Base-by-base conservation (phyloP, 805 yeast genomes). In the Candida nitratophila region DNA sequence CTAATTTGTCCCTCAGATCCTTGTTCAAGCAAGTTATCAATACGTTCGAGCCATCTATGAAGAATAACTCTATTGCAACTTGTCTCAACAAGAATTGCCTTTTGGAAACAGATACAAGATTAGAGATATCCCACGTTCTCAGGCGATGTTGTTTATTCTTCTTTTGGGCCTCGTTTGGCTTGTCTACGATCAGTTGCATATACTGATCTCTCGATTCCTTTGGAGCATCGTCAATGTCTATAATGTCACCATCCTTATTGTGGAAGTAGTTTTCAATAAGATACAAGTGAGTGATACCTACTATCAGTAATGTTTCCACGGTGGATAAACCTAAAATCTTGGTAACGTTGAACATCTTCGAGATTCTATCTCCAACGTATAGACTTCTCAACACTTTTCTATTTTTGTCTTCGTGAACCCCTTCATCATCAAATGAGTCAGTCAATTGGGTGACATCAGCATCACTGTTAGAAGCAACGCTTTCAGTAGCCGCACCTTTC, bases 1-100 rank as follows among this genome's bases (percentile, higher is more conserved):
- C 76, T 12, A 84, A 72, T 1, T 64, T 47, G 56, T 88, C 88
- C 44, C 96, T 64, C 21, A 68, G 70, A 31, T 60, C 65, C 4
- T 70, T 66, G 20, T 71, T 66, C n/a, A 69, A 62, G 41, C 87
- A 81, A 0, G 91, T 84, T 8, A 88, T 66, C 46, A 88, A 64
- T 34, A 80, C 70, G 49, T 86, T 83, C 1, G 81, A 75, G 0
- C 93, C 95, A 59, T 83, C 80, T 22, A 73, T 72, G 58, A 86
- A 85, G 49, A 86, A 81, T 54, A 87, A 62, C 55, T 88, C 96
- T 31, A 87, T 56, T 0, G 93, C 96, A 38, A 84, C 85, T 60
- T 87, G 95, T 44, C 96, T 66, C 15, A 88, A 65, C 17, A 88
- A 60, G 53, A 87, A 88, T 33, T 83, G 87, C 42, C 95, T 65